Base-by-base conservation (phyloP, 768 basidiomycete species). In the Pisolithus marmoratus region DNA sequence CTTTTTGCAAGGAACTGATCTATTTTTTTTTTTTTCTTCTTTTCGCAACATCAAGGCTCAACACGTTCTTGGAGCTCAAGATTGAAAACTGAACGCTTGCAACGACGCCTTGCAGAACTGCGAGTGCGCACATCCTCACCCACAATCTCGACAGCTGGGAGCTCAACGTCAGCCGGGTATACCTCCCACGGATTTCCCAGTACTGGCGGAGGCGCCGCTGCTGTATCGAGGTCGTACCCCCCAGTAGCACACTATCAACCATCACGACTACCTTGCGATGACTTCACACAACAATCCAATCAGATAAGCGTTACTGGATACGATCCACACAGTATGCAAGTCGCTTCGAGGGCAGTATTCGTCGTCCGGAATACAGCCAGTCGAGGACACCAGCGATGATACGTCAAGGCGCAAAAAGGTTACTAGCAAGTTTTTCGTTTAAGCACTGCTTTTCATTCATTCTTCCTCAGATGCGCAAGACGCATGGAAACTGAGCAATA, bases 21-120 rank as follows among this genome's bases (percentile, higher is more conserved):
- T 49, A 19, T 3, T 29, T 29, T 29, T 29, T 29, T 29, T 26
- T 26, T 7, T 26, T 26, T 7, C 7, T 26, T 7, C 7, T 26
- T 26, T 22, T 50, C 8, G 31, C 37, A n/a, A 22, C 14, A 14
- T 48, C 34, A 45, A 89, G 88, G 79, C 68, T 88, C 27, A 80
- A 85, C 56, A 81, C 83, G 1, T 81, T 84, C 58, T 60, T 96
- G 34, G 93, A 95, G 61, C 79, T 95, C 46, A 94, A 92, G 67
- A 73, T 85, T 51, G 91, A 94, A 70, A 93, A 96, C 65, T n/a
- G 87, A 90, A 65, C 78, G 83, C 14, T 68, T 96, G 38, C 77
- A 86, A 57, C 79, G 80, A 53, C 82, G 83, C 24, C 67, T 86
- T 31, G 63, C 69, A 2, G 76, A 79, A 40, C 64, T 78, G 22